phyloP scores from a whole-genome alignment of 306 rosid genomes.

The Lathyrus sativus region DNA sequence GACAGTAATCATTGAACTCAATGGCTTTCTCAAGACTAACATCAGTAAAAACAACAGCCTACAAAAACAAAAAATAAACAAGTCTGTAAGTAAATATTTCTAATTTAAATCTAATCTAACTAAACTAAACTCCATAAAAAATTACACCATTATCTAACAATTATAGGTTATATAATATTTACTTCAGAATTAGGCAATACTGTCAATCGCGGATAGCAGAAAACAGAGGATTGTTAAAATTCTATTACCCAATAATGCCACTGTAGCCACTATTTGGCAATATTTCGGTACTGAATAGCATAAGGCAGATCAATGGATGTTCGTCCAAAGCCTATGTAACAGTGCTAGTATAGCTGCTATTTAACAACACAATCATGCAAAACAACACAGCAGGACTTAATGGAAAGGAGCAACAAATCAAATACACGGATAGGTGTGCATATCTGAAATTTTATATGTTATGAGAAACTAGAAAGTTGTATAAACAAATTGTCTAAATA shows the following conservation, averaged over 20 bases:
- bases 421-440: background rate
- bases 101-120: background rate
- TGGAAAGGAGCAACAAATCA: background rate
- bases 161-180: background rate
- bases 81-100: background rate
- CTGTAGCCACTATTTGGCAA: too few species aligned
- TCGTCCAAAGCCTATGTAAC: too few species aligned
- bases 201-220: too few species aligned
- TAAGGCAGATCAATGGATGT: too few species aligned
- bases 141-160: slow-evolving; percentile 2
- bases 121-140: slow-evolving; percentile 8
- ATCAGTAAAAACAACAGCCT: slow-evolving; percentile 90
- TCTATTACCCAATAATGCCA: too few species aligned
- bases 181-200: background rate
- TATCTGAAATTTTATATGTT: background rate
- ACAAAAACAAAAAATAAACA: slow-evolving; percentile 37
- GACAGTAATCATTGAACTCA: slow-evolving; percentile 80
- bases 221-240: too few species aligned
- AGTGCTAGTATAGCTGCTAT: too few species aligned
- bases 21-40: slow-evolving; percentile 69
- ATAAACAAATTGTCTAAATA: background rate
- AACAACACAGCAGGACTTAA: slow-evolving; percentile 6
- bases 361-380: background rate
- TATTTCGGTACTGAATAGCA: too few species aligned
- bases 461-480: background rate